A percentile compares a stretch with the other conserved stretches of the same genome.
These are phyloP conservation scores for Pleomassaria siparia DNA, from an alignment of 2,329 filamentous ascomycete genomes.

Conservation along the genomic window DNA sequence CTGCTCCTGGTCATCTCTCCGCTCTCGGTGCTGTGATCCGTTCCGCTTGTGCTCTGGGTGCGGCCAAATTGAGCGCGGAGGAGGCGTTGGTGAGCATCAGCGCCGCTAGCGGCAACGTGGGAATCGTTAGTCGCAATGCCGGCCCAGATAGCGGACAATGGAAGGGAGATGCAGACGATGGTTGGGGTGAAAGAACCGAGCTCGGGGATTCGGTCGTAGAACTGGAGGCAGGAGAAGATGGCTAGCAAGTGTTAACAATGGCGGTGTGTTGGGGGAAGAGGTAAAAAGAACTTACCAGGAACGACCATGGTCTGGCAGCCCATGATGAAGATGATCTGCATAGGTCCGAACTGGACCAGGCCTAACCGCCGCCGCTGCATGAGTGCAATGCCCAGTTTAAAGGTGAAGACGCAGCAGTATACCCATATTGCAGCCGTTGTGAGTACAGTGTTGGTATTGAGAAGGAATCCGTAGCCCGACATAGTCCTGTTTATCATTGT, in stretches of 20 bases:
- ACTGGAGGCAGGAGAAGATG: slow-evolving; percentile 62
- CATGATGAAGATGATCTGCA: slow-evolving; percentile 69
- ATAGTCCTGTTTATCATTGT: slow-evolving; percentile 40
- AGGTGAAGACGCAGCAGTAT: slow-evolving; percentile 63
- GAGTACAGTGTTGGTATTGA: slow-evolving; percentile 50
- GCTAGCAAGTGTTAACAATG: slow-evolving; percentile 47
- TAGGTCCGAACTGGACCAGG: slow-evolving; percentile 62
- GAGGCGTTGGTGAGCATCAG: slow-evolving; percentile 30
- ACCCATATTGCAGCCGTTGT: slow-evolving; percentile 61
- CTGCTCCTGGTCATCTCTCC: background rate
- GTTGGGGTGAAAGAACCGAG: slow-evolving; percentile 59
- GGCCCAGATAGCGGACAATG: slow-evolving; percentile 69
- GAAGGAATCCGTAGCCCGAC: slow-evolving; percentile 17
- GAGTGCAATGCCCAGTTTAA: slow-evolving; percentile 62
- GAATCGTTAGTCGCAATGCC: slow-evolving; percentile 31
- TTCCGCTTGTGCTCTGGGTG: too few relatives aligned
- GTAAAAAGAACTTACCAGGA: slow-evolving; percentile 57
- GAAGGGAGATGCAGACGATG: slow-evolving; percentile 63
- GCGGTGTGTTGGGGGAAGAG: slow-evolving; percentile 4
- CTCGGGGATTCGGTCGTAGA: slow-evolving; percentile 53
- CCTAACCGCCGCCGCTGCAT: slow-evolving; percentile 58
- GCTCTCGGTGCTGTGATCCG: background rate
- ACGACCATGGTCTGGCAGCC: slow-evolving; percentile 67
- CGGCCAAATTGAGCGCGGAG: too few relatives aligned
- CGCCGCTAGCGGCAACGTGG: slow-evolving; percentile 18